These are phyloP conservation scores for Bolboschoenus planiculmis DNA, from an alignment of 176 grass and related monocot species.

Conservation along the genomic window DNA sequence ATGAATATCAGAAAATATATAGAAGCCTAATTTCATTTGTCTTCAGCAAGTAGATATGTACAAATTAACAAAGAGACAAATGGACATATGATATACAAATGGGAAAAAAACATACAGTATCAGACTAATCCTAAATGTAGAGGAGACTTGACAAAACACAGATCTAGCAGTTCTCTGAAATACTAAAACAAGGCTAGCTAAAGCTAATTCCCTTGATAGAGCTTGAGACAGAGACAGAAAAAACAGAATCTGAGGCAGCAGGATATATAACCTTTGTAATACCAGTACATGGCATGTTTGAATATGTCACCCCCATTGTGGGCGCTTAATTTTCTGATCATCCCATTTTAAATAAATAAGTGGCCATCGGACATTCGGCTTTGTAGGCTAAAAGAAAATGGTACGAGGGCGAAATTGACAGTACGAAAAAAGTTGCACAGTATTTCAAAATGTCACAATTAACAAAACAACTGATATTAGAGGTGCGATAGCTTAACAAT, in stretches of 20 bases:
- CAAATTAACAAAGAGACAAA: background rate
- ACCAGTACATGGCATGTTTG: background rate
- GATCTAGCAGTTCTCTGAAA: background rate
- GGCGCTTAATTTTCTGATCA: background rate
- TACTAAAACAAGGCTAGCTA: no score
- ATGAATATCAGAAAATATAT: background rate
- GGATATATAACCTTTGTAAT: background rate
- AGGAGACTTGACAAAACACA: background rate
- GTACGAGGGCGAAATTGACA: background rate
- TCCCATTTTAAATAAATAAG: no score
- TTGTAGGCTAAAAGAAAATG: background rate
- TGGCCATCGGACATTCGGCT: background rate
- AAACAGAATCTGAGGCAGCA: no score
- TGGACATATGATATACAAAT: background rate
- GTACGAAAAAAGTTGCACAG: background rate
- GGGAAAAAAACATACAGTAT: no score
- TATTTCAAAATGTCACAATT: background rate
- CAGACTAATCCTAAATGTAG: no score
- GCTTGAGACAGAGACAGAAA: no score
- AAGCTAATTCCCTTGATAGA: no score
- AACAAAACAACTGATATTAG: background rate
- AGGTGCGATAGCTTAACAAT: background rate
- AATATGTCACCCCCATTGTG: background rate
- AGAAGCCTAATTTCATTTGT: background rate
- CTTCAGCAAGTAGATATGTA: no score